A percentile compares a stretch with the other conserved stretches of the same genome.
phyloP scores from a whole-genome alignment of 2,329 filamentous ascomycete genomes.

The Sordariomycetes sp. region DNA sequence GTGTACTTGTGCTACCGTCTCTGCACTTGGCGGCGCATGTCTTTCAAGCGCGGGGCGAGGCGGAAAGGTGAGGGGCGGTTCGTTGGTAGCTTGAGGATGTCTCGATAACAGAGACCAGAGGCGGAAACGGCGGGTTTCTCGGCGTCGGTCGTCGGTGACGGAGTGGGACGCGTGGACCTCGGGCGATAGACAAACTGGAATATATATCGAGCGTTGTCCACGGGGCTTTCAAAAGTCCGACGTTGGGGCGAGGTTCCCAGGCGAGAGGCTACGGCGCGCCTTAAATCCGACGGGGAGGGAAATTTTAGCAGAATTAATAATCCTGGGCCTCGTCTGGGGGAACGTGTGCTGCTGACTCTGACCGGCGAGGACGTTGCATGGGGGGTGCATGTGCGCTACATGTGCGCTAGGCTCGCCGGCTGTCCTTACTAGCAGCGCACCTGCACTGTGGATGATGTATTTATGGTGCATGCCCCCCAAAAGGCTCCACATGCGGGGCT shows the following conservation, averaged over 20 bases:
- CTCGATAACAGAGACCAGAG: background rate
- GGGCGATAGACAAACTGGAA: background rate
- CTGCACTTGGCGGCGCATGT: background rate
- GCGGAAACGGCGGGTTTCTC: background rate
- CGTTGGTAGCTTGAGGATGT: background rate
- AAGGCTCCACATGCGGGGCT: too few species aligned
- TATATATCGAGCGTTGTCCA: background rate
- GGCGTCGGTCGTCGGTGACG: background rate
- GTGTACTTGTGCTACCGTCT: constrained; percentile 1
- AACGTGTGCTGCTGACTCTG: background rate
- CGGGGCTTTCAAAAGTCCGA: background rate
- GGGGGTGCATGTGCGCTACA: background rate
- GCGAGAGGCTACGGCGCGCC: background rate
- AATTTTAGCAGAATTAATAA: background rate
- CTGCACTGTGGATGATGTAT: background rate
- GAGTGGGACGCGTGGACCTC: background rate
- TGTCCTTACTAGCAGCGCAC: background rate
- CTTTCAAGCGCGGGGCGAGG: background rate
- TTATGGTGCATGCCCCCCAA: background rate
- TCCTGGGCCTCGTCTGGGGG: background rate
- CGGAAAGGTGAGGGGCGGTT: background rate
- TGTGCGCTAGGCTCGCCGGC: background rate
- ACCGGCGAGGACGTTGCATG: background rate
- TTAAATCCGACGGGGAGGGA: background rate
- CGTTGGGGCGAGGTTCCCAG: background rate